Evolutionary conservation across 2,329 filamentous ascomycete genomes (phyloP).

Genomic region (Aureobasidium vineae): DNA sequence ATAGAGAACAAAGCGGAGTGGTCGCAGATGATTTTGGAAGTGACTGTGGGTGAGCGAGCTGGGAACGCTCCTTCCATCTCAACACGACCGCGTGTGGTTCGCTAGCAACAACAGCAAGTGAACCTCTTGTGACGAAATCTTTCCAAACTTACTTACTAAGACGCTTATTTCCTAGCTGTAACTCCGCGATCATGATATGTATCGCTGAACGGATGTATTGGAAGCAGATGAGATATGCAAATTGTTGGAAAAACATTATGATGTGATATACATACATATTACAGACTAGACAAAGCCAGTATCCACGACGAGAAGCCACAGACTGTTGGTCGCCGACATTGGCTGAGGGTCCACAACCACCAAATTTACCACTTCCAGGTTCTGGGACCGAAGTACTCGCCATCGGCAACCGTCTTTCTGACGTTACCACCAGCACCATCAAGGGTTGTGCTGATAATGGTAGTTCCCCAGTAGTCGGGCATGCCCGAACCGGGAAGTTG

Average conservation of each 20-base stretch:
- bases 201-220: not conserved
- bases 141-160: too few species aligned
- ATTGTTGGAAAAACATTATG: not conserved
- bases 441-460: conserved; percentile 49
- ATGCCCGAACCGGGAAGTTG: conserved; percentile 72
- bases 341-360: not conserved
- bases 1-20: not conserved
- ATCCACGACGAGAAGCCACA: too few species aligned
- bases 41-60: not conserved
- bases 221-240: too few species aligned
- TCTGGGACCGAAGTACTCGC: conserved; percentile 63
- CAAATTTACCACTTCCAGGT: conserved; percentile 32
- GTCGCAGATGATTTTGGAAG: not conserved
- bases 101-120: not conserved
- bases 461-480: conserved; percentile 84
- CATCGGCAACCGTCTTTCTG: conserved; percentile 54
- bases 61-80: not conserved
- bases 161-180: too few species aligned
- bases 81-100: not conserved
- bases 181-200: not conserved
- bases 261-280: not conserved
- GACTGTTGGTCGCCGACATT: not conserved
- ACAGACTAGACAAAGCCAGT: not conserved
- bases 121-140: too few species aligned
- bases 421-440: conserved; percentile 29